Percentiles rank a stretch among this genome's conserved stretches.
These are phyloP conservation scores for Cyclotella sp. DNA, from an alignment of 108 stramenopile species.

Conservation along the genomic window DNA sequence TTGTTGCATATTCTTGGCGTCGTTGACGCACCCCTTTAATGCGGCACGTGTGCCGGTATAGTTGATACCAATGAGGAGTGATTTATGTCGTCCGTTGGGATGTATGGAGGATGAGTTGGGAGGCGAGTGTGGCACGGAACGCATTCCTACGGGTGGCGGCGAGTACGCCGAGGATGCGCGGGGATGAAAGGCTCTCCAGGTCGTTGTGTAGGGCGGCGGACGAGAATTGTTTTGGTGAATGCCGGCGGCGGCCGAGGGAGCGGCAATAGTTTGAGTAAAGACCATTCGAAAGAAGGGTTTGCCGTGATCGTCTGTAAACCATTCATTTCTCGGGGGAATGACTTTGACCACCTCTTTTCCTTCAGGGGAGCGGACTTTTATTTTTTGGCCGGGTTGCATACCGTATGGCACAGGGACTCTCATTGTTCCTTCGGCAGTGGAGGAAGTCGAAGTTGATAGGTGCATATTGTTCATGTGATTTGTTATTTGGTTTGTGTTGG, in stretches of 20 bases:
- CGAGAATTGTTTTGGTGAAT: not conserved
- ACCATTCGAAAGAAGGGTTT: slow-evolving; percentile 40
- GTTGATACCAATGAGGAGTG: slow-evolving; percentile 68
- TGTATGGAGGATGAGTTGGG: slow-evolving; percentile 14
- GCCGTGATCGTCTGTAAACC: slow-evolving; percentile 22
- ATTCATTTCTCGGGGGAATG: slow-evolving; percentile 37
- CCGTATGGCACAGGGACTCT: slow-evolving; percentile 43
- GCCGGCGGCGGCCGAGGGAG: not conserved
- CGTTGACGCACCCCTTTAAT: slow-evolving; percentile 73
- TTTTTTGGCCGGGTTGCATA: slow-evolving; percentile 41
- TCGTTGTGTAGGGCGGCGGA: slow-evolving; percentile 24
- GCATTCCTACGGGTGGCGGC: slow-evolving; percentile 39
- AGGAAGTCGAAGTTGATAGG: not conserved
- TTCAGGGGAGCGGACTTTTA: slow-evolving; percentile 41
- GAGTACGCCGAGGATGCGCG: slow-evolving; percentile 37
- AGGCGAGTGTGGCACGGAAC: slow-evolving; percentile 25
- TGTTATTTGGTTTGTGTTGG: not conserved
- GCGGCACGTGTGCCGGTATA: slow-evolving; percentile 68
- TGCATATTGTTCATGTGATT: slow-evolving; percentile 20
- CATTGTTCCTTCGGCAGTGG: slow-evolving; percentile 30
- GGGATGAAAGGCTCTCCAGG: slow-evolving; percentile 34
- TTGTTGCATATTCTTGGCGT: slow-evolving; percentile 65
- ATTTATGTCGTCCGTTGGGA: slow-evolving; percentile 52
- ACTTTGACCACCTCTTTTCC: slow-evolving; percentile 35
- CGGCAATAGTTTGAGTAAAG: not conserved